These are phyloP conservation scores for Plicaturopsis crispa DNA, from an alignment of 768 basidiomycete species.

Conservation along the genomic window DNA sequence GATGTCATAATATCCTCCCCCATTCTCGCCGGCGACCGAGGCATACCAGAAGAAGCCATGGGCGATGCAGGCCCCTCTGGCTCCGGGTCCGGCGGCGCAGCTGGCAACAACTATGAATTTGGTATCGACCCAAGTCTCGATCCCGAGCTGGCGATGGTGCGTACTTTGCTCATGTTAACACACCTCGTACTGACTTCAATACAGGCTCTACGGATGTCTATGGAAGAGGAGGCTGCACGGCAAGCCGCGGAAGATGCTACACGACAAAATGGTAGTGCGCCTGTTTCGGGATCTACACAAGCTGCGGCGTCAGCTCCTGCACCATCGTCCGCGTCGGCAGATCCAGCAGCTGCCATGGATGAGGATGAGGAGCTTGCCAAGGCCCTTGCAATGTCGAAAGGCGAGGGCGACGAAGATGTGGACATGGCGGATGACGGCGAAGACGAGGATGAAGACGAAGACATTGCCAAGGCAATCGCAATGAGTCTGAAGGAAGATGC, in stretches of 20 bases:
- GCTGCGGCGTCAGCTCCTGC: constrained; percentile 20
- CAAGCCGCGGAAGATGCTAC: constrained; percentile 44
- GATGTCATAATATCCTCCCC: constrained; percentile 77
- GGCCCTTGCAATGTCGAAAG: constrained; percentile 71
- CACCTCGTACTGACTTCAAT: background rate
- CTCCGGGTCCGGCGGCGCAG: constrained; percentile 33
- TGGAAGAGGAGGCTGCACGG: constrained; percentile 90
- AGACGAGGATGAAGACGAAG: constrained; percentile 78
- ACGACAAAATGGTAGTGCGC: constrained; percentile 23
- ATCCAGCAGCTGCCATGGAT: constrained; percentile 36
- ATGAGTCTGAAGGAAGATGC: constrained; percentile 82
- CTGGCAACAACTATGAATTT: constrained; percentile 63
- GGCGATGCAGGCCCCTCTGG: constrained; percentile 38
- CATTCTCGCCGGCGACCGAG: constrained; percentile 74
- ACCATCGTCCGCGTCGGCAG: constrained; percentile 20
- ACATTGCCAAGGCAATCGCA: constrained; percentile 83
- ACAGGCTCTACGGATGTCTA: constrained; percentile 93
- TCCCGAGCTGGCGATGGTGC: constrained; percentile 93
- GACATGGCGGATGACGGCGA: constrained; percentile 58
- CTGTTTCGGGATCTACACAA: too few species aligned
- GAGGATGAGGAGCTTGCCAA: constrained; percentile 73
- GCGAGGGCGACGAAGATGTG: constrained; percentile 42
- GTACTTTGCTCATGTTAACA: constrained; percentile 12
- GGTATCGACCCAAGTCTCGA: constrained; percentile 94
- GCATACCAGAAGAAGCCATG: constrained; percentile 57